phyloP scores from a whole-genome alignment of 2,329 filamentous ascomycete genomes.

The Colletotrichum sp. region DNA sequence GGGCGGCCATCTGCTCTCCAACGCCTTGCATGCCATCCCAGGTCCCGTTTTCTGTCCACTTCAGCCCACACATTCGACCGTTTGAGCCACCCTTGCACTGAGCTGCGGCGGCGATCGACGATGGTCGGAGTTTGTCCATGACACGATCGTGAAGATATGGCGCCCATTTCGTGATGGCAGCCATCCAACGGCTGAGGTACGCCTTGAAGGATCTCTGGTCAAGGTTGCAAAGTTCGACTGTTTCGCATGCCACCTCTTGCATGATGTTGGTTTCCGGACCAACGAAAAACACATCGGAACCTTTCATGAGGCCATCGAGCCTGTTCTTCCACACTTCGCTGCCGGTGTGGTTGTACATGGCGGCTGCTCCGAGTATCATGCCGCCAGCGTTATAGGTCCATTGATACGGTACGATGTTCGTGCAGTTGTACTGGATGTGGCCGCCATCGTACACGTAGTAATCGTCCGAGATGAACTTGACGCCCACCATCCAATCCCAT shows the following conservation, averaged over 20 bases:
- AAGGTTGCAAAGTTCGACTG: slow-evolving; percentile 62
- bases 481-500: slow-evolving; percentile 70
- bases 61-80: slow-evolving; percentile 63
- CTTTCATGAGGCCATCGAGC: slow-evolving; percentile 61
- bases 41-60: slow-evolving; percentile 57
- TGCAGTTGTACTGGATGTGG: slow-evolving; percentile 62
- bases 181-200: slow-evolving; percentile 66
- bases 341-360: slow-evolving; percentile 69
- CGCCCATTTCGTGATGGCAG: slow-evolving; percentile 66
- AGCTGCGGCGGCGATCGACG: slow-evolving; percentile 60
- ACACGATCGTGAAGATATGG: slow-evolving; percentile 61
- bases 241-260: slow-evolving; percentile 71
- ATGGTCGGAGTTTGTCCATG: slow-evolving; percentile 57
- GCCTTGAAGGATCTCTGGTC: slow-evolving; percentile 71
- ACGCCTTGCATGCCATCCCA: slow-evolving; percentile 68
- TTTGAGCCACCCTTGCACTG: slow-evolving; percentile 64
- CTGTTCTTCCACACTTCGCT: slow-evolving; percentile 61
- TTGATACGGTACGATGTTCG: slow-evolving; percentile 62
- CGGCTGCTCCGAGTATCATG: slow-evolving; percentile 69
- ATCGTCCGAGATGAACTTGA: slow-evolving; percentile 63
- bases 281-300: slow-evolving; percentile 59
- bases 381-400: slow-evolving; percentile 75
- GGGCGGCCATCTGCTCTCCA: slow-evolving; percentile 73
- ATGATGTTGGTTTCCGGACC: slow-evolving; percentile 60
- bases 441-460: slow-evolving; percentile 70